Percentiles rank a stretch among this genome's conserved stretches.
Evolutionary conservation across 1,139 yeast genomes (phyloP).

Genomic region (Kluyveromyces sp.): DNA sequence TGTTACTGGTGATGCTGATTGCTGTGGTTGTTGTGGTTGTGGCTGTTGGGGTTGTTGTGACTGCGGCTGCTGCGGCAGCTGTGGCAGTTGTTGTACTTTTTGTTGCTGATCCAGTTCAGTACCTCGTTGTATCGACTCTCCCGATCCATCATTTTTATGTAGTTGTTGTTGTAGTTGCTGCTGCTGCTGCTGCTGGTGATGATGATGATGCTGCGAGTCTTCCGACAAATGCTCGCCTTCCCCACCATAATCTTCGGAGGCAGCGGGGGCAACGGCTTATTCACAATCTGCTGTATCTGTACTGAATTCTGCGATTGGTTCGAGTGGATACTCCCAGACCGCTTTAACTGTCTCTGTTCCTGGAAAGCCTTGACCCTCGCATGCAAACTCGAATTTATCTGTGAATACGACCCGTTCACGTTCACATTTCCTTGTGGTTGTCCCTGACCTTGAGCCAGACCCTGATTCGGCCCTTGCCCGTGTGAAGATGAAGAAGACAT

Average conservation of each 20-base stretch:
- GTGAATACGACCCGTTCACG: constrained; percentile 1
- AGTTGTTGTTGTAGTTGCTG: neutral
- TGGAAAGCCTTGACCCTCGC: constrained; percentile 72
- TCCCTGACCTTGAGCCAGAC: neutral
- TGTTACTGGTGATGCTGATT: neutral
- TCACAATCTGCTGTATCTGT: constrained; percentile 23
- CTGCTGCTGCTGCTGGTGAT: neutral
- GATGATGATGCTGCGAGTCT: constrained; percentile 6
- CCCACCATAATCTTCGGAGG: constrained; percentile 12
- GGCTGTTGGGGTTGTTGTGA: neutral
- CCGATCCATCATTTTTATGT: neutral
- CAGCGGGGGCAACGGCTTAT: constrained; percentile 27
- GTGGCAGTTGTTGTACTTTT: neutral
- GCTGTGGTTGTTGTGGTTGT: neutral
- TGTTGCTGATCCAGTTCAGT: neutral
- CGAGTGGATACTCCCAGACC: constrained; percentile 26
- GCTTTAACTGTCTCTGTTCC: constrained; percentile 46
- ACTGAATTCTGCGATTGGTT: constrained; percentile 14
- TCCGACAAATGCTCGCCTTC: constrained; percentile 6
- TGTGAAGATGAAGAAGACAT: constrained; percentile 4
- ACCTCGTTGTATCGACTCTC: no score
- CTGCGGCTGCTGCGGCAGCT: neutral
- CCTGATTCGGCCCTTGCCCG: neutral
- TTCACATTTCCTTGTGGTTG: neutral
- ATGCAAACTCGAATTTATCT: constrained; percentile 57